Conservation (phyloP, 192 early-diverging fungal species). For the Podila minutissima region DNA sequence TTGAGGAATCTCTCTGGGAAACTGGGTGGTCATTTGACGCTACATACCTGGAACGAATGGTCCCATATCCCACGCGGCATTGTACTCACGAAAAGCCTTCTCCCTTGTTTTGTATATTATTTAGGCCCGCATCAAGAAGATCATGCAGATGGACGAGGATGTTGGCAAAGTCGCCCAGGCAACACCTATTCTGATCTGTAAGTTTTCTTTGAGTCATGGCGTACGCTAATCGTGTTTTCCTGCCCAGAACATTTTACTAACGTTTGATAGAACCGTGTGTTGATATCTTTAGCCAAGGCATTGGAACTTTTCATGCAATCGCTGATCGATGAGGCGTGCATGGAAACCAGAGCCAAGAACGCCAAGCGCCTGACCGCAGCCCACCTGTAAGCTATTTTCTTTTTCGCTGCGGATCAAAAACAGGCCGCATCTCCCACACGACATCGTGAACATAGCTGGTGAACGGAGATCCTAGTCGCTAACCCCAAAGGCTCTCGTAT, state of each 20-base stretch:
- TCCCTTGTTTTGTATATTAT: not conserved
- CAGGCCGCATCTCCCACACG: too few species aligned
- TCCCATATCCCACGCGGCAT: too few species aligned
- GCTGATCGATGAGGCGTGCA: conserved; percentile 87
- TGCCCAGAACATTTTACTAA: not conserved
- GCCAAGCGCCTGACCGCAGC: conserved; percentile 86
- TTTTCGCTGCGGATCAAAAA: not conserved
- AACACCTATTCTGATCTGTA: conserved; percentile 95
- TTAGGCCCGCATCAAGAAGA: conserved; percentile 99
- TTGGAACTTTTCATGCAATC: conserved; percentile 96
- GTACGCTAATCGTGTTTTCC: not conserved
- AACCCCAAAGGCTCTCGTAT: conserved; percentile 2
- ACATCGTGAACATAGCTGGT: not conserved
- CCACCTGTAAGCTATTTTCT: conserved; percentile 76
- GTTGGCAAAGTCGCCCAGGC: conserved; percentile 98
- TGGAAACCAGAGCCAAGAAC: conserved; percentile 79
- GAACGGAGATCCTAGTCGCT: not conserved
- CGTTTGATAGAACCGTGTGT: conserved; percentile 6
- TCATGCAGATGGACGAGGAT: conserved; percentile 99
- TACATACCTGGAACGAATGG: too few species aligned
- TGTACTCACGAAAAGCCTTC: not conserved
- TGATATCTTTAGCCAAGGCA: conserved; percentile 76
- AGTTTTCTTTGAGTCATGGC: conserved; percentile 15
- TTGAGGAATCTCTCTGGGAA: too few species aligned
- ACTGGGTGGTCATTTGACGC: too few species aligned